These are phyloP conservation scores for Chalaropsis ovoidea DNA, from an alignment of 2,329 filamentous ascomycete genomes.

Conservation along the genomic window DNA sequence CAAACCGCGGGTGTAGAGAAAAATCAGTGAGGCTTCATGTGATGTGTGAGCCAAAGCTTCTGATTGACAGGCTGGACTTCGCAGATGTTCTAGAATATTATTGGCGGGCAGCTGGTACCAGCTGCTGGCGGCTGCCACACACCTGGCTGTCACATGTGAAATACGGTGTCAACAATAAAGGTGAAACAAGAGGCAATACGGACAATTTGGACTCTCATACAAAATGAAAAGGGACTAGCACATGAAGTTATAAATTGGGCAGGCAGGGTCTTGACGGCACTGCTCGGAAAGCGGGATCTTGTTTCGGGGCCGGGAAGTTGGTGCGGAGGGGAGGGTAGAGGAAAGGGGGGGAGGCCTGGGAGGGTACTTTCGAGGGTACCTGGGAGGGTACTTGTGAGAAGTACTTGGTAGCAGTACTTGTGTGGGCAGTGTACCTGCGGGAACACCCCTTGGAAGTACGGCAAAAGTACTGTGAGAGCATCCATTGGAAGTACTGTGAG, in stretches of 20 bases:
- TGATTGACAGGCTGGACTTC: background rate
- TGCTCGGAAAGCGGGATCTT: constrained; percentile 3
- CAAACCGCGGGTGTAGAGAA: background rate
- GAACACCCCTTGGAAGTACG: background rate
- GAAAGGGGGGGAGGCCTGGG: background rate
- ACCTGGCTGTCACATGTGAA: background rate
- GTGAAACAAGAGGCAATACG: background rate
- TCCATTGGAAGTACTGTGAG: background rate
- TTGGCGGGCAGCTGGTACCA: background rate
- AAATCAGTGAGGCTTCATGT: background rate
- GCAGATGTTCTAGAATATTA: background rate
- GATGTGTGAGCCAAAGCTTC: background rate
- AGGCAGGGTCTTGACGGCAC: background rate
- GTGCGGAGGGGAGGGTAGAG: background rate
- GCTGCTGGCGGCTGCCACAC: background rate
- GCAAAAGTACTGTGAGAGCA: background rate
- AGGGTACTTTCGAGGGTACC: background rate
- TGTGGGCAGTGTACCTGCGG: background rate
- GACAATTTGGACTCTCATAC: background rate
- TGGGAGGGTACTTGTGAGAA: too few species aligned
- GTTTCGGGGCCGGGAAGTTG: background rate
- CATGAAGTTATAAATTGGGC: background rate
- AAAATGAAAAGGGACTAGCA: background rate
- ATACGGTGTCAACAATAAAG: background rate
- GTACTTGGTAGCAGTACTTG: too few species aligned